Base-by-base conservation (phyloP, 2,329 filamentous ascomycete species). In the Aquanectria penicillioides region DNA sequence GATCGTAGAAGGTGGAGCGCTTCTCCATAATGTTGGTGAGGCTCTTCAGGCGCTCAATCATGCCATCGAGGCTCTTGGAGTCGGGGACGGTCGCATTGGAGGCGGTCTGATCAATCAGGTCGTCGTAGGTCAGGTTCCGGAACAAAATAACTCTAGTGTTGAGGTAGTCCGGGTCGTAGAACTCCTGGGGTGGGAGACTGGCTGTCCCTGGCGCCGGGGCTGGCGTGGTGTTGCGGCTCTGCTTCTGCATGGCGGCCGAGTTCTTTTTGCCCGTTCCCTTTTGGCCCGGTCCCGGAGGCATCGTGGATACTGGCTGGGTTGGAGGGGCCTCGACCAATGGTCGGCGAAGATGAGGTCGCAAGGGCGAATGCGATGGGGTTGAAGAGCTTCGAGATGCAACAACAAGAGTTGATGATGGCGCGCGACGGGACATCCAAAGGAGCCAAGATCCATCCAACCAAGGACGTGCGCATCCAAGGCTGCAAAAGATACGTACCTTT, bases 171-270 rank as follows among this genome's bases (percentile, higher is more conserved):
- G 88, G 86, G 59, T 86, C 82, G 69, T 84, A 80, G 52, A 79
- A 77, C 54, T 86, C 80, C 67, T 84, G 80, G 5, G 83, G 80
- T 2, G 85, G 85, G 33, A 87, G 81, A 74, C 67, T 82, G 70
- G 79, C 83, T 71, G 74, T 82, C 67, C 74, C 78, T 7, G 69
- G 66, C 20, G 71, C 67, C 10, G 76, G 74, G 36, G 73, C 74
- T 29, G 91, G 92, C 13, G 91, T 94, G 29, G 90, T 92, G 75
- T 93, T 94, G 71, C 91, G 89, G 73, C 90, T 93, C 67, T 89
- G 90, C 66, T 88, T 87, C 66, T 86, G 86, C 61, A 87, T 83
- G 67, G 84, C 83, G 66, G 82, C 82, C 60, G 81, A 79, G 63
- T 77, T 77, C 77, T 92, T 92, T 79, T 89, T 89, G 72, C 86